Evolutionary conservation across 106 monocot genomes (phyloP).

Genomic region (Allium fistulosum): DNA sequence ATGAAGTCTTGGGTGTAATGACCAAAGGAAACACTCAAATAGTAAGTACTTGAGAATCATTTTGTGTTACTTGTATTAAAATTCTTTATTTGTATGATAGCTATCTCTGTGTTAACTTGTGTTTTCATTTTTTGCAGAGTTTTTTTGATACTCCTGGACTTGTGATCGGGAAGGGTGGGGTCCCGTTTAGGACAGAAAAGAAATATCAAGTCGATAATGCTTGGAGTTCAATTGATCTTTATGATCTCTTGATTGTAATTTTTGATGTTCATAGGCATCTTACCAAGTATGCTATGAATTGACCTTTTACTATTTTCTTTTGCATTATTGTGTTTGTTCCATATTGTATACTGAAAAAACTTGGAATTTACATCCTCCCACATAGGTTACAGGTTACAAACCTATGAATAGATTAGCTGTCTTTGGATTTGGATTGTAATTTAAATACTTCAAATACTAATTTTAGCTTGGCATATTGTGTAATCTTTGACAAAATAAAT

Average conservation of each 20-base stretch:
- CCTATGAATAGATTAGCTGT: no score
- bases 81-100: background rate
- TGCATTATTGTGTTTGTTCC: background rate
- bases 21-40: constrained; percentile 92
- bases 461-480: no score
- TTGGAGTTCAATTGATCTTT: constrained; percentile 71
- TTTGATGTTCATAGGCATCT: constrained; percentile 94
- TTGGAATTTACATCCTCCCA: no score
- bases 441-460: no score
- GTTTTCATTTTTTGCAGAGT: constrained; percentile 40
- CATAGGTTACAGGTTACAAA: no score
- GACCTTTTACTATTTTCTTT: constrained; percentile 1
- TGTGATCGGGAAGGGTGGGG: constrained; percentile 59
- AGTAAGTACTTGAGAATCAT: constrained; percentile 33
- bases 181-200: constrained; percentile 77
- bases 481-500: no score
- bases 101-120: background rate
- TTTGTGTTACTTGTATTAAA: background rate
- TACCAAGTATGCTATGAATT: constrained; percentile 36
- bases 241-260: constrained; percentile 88
- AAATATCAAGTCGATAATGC: constrained; percentile 89
- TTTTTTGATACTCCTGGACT: constrained; percentile 98
- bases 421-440: no score
- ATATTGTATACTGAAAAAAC: no score
- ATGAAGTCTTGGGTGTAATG: constrained; percentile 85